Conservation (phyloP, 2,329 filamentous ascomycete species). For the Tympanopsis confertula region DNA sequence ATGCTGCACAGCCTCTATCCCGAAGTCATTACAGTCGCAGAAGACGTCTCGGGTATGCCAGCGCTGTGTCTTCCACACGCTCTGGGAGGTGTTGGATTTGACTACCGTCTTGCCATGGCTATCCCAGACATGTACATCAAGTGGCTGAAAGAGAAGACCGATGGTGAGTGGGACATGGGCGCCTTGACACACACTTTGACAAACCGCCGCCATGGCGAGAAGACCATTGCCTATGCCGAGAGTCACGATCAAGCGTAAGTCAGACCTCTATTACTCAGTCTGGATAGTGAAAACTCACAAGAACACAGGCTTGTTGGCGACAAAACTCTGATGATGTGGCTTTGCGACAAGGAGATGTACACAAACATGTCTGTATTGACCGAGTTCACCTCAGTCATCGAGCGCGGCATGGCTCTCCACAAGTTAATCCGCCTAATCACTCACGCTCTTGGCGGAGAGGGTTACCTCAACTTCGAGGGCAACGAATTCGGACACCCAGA, state of each 20-base stretch:
- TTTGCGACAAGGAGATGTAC: constrained; percentile 94
- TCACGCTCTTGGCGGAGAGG: constrained; percentile 83
- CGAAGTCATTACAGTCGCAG: constrained; percentile 78
- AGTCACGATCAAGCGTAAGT: constrained; percentile 94
- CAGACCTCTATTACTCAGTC: background rate
- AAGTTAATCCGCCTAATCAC: constrained; percentile 96
- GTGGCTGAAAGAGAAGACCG: constrained; percentile 83
- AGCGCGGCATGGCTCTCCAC: constrained; percentile 83
- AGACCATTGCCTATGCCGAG: constrained; percentile 95
- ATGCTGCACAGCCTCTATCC: constrained; percentile 85
- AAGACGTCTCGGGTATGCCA: constrained; percentile 97
- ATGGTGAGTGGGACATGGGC: constrained; percentile 84
- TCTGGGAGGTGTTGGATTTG: constrained; percentile 89
- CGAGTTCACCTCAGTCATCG: constrained; percentile 76
- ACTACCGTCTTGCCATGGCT: constrained; percentile 95
- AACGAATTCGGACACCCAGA: constrained; percentile 98
- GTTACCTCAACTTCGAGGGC: constrained; percentile 96
- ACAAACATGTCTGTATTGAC: constrained; percentile 88
- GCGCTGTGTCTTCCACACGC: constrained; percentile 80
- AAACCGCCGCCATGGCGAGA: constrained; percentile 88
- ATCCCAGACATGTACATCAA: constrained; percentile 99
- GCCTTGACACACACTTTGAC: constrained; percentile 78
- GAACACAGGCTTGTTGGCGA: constrained; percentile 77
- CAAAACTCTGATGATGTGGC: constrained; percentile 95
- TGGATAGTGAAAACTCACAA: background rate